phyloP scores from a whole-genome alignment of 192 early-diverging fungal genomes.

The Rhizophagus prolifer region DNA sequence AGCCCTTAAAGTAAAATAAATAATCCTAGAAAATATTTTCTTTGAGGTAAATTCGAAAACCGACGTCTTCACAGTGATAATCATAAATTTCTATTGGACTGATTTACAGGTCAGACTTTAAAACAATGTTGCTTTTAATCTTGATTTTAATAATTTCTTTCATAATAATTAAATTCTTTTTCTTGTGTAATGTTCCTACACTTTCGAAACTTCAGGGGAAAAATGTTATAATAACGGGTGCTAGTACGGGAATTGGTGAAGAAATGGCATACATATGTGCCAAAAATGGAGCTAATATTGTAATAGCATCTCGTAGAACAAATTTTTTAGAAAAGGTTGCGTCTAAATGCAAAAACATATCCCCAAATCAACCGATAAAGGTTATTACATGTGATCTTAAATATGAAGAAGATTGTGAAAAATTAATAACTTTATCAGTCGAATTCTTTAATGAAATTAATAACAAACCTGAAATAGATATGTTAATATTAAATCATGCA shows the following conservation, averaged over 20 bases:
- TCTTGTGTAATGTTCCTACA: not conserved
- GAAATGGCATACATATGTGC: constrained; percentile 16
- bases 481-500: constrained; percentile 13
- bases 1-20: too few species aligned
- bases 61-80: too few species aligned
- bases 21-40: too few species aligned
- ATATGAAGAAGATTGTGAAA: not conserved
- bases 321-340: constrained; percentile 1
- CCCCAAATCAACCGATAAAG: not conserved
- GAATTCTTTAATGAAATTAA: constrained; percentile 3
- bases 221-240: constrained; percentile 14
- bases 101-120: too few species aligned
- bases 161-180: not conserved
- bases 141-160: not conserved
- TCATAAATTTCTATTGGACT: too few species aligned
- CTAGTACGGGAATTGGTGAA: constrained; percentile 7
- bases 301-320: constrained; percentile 11
- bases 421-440: not conserved
- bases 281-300: not conserved
- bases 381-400: constrained; percentile 11
- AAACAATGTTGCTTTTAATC: not conserved
- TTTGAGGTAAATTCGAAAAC: too few species aligned
- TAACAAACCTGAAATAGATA: constrained; percentile 7
- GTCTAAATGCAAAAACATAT: not conserved
- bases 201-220: constrained; percentile 2